Base-by-base conservation (phyloP, 495 filamentous ascomycete species). In the Talaromyces wortmannii region DNA sequence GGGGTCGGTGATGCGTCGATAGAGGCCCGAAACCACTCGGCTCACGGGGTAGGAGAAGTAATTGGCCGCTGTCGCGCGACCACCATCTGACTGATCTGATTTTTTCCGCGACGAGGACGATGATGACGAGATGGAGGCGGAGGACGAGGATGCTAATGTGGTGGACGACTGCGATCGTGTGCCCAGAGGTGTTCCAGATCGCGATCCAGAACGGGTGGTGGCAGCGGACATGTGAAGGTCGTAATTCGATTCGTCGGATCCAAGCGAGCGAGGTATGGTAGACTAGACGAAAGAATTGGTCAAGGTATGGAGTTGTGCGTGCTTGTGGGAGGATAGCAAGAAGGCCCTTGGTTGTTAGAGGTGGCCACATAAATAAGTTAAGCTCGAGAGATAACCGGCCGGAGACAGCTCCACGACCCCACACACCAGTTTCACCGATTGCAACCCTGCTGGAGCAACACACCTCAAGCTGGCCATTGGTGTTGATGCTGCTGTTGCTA, bases 41-140 rank as follows among this genome's bases (percentile, higher is more conserved):
- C 66, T 72, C 61, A 81, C 78, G 29, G 78, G 78, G 61, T 80
- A 81, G 55, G 78, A 75, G 61, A 81, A 73, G 68, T 79, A 80
- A 59, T 72, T 76, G 60, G 70, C 66, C 42, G 72, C 58, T 56
- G 71, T 70, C 53, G 69, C 64, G 53, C 69, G 69, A 48, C 61
- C 55, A 7, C 52, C 49, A 17, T 62, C 11, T 32, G 49, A 36
- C 10, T 55, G 48, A 8, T 61, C 40, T 8, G 57, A 48, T 60
- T 59, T 47, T 11, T 33, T 36, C 13, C 46, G 58, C 55, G 63
- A 52, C 7, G 42, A 18, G 18, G 50, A 52, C 11, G 50, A 52
- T 30, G 51, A 2, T 29, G 18, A 45, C 18, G 51, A 45, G 42
- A 43, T 55, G 43, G 52, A 16, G 6, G 52, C 47, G 63, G 63